phyloP scores from a whole-genome alignment of 495 filamentous ascomycete species.

The Xanthoparmelia taractica region DNA sequence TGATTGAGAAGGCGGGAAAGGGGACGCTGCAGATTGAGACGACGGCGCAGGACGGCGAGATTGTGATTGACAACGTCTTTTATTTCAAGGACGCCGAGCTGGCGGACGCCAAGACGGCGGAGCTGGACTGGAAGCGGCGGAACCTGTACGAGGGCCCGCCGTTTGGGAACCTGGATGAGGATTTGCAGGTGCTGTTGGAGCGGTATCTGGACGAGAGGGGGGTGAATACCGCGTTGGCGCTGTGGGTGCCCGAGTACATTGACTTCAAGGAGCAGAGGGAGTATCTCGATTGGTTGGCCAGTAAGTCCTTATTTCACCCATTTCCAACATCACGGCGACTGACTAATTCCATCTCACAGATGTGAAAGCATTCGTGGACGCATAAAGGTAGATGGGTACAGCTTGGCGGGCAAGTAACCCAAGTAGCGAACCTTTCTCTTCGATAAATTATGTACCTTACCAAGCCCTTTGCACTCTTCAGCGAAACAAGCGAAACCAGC shows the following conservation, averaged over 20 bases:
- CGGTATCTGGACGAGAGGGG: slow-evolving; percentile 92
- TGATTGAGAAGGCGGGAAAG: slow-evolving; percentile 71
- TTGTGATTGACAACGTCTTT: slow-evolving; percentile 85
- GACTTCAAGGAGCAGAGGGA: slow-evolving; percentile 99
- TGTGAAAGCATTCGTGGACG: slow-evolving; percentile 68
- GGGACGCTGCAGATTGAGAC: slow-evolving; percentile 86
- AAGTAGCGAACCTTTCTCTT: background rate
- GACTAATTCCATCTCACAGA: slow-evolving; percentile 33
- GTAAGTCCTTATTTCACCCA: slow-evolving; percentile 39
- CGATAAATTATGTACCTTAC: slow-evolving; percentile 11
- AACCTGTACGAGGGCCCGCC: slow-evolving; percentile 85
- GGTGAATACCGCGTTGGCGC: slow-evolving; percentile 75
- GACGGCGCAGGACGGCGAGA: slow-evolving; percentile 73
- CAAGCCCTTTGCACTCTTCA: slow-evolving; percentile 17
- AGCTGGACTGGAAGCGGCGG: slow-evolving; percentile 60
- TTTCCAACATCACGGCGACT: background rate
- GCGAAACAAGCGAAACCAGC: background rate
- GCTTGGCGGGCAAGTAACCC: background rate
- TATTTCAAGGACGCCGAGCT: slow-evolving; percentile 70
- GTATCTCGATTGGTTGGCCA: slow-evolving; percentile 84
- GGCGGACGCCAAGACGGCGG: slow-evolving; percentile 57
- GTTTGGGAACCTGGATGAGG: slow-evolving; percentile 90
- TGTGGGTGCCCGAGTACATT: slow-evolving; percentile 94
- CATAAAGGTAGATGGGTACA: too few relatives aligned
- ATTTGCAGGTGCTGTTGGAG: slow-evolving; percentile 85